Percentiles rank a stretch among this genome's conserved stretches.
These are phyloP conservation scores for Haematococcus sp. DNA, from an alignment of 139 green algal species.

Conservation along the genomic window DNA sequence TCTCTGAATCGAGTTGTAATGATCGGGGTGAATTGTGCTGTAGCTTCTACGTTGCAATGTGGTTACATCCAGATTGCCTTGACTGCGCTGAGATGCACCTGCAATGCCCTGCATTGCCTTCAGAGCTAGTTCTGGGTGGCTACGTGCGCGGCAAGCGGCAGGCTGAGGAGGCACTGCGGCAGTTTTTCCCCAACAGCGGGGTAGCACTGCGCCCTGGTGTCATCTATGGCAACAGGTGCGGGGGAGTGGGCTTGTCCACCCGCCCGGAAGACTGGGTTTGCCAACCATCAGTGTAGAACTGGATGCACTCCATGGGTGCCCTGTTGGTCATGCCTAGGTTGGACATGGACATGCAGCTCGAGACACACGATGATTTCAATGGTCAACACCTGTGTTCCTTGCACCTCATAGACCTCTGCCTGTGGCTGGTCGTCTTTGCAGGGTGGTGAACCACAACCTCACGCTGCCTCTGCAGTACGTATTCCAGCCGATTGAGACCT, in stretches of 20 bases:
- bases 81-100: no score
- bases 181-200: constrained; percentile 59
- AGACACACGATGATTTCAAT: no score
- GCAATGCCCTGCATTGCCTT: background rate
- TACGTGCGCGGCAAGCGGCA: constrained; percentile 82
- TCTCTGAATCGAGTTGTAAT: background rate
- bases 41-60: no score
- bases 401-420: no score
- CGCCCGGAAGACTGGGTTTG: no score
- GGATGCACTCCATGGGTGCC: no score
- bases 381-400: no score
- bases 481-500: constrained; percentile 52
- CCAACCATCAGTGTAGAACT: no score
- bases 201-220: constrained; percentile 74
- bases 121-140: constrained; percentile 44
- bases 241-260: no score
- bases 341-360: no score
- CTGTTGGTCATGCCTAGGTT: no score
- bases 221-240: constrained; percentile 73
- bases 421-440: background rate
- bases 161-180: constrained; percentile 66
- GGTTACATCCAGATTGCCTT: no score
- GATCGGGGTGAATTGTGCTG: background rate
- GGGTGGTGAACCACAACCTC: constrained; percentile 41
- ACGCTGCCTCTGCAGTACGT: constrained; percentile 64